These are phyloP conservation scores for Phytophthora capsici DNA, from an alignment of 352 stramenopile genomes.

Conservation along the genomic window DNA sequence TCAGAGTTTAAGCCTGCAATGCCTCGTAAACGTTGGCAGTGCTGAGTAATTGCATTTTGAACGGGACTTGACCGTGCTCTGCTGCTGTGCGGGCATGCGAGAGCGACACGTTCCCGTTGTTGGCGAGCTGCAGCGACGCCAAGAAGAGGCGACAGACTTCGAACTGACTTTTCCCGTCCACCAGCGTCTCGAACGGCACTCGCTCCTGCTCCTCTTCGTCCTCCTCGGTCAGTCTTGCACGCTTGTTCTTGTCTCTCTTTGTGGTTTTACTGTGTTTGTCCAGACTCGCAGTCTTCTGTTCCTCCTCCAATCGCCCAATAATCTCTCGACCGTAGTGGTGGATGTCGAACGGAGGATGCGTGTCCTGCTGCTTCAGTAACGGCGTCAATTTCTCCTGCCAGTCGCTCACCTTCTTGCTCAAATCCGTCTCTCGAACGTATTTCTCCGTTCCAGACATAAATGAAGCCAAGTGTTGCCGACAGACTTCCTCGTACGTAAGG, in stretches of 20 bases:
- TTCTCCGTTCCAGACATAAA: constrained; percentile 86
- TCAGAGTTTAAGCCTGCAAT: constrained; percentile 45
- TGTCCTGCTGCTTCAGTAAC: constrained; percentile 76
- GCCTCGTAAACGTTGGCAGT: constrained; percentile 69
- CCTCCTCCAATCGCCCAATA: constrained; percentile 51
- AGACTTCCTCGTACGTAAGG: constrained; percentile 77
- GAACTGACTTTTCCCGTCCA: constrained; percentile 60
- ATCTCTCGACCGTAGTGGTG: constrained; percentile 72
- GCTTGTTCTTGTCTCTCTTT: constrained; percentile 38
- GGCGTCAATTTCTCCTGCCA: constrained; percentile 81
- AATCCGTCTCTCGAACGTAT: constrained; percentile 74
- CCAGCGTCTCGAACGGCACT: constrained; percentile 66
- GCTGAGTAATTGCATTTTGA: constrained; percentile 74
- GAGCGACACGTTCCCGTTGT: constrained; percentile 89
- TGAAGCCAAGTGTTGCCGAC: constrained; percentile 72
- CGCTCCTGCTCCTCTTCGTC: constrained; percentile 25
- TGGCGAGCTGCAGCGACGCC: constrained; percentile 91
- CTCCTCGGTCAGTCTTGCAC: constrained; percentile 21
- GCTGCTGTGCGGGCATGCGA: constrained; percentile 70
- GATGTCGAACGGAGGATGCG: constrained; percentile 77
- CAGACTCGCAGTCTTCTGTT: constrained; percentile 29
- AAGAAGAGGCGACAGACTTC: constrained; percentile 92
- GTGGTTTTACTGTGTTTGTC: constrained; percentile 35
- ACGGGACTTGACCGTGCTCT: constrained; percentile 63
- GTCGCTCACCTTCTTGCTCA: constrained; percentile 75